phyloP scores from a whole-genome alignment of 2,329 filamentous ascomycete species.

The Botrytis fabae region DNA sequence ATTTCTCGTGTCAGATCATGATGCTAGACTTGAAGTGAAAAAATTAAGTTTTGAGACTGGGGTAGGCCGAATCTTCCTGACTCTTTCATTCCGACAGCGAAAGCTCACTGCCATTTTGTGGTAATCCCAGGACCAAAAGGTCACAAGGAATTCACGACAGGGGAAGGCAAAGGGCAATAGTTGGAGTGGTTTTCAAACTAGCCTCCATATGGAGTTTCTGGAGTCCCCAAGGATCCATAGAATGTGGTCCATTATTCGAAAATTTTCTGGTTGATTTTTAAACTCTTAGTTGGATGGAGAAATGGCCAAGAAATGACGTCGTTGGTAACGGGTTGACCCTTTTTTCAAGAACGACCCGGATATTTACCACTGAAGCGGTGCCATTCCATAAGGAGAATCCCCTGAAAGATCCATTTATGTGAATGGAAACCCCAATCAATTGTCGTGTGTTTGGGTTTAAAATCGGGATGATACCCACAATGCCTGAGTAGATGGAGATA shows the following conservation, averaged over 20 bases:
- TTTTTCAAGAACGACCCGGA: neutral
- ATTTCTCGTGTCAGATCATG: neutral
- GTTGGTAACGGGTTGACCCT: no score
- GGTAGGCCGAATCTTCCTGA: neutral
- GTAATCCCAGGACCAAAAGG: neutral
- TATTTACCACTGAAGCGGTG: neutral
- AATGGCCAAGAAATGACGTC: neutral
- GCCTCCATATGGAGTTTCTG: conserved; percentile 3
- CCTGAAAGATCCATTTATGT: neutral
- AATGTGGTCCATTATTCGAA: conserved; percentile 4
- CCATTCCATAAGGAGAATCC: neutral
- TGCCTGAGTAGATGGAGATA: neutral
- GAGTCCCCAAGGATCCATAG: conserved; percentile 10
- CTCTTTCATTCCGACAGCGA: neutral
- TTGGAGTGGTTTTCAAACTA: neutral
- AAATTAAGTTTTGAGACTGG: neutral
- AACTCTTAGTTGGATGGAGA: neutral
- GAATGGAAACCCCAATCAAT: neutral
- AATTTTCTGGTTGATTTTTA: neutral
- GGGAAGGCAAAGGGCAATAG: neutral
- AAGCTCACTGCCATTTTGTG: neutral
- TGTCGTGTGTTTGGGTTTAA: no score
- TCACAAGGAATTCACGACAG: neutral
- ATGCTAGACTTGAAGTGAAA: neutral
- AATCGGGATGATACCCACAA: neutral